phyloP scores from a whole-genome alignment of 352 stramenopile species.

The Sclerospora graminicola region DNA sequence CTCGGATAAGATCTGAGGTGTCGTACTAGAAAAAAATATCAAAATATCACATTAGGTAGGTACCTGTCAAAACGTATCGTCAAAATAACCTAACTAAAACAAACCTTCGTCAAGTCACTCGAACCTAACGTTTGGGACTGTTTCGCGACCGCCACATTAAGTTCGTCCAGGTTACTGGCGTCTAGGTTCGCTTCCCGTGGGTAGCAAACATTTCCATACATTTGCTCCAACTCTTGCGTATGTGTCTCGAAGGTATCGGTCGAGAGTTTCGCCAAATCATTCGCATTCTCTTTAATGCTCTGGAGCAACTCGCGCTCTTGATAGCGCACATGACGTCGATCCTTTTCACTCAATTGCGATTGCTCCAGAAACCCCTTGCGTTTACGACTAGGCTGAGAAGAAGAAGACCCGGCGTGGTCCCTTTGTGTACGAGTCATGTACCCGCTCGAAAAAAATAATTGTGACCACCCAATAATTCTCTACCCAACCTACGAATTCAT shows the following conservation, averaged over 20 bases:
- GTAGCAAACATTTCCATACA: conserved; percentile 76
- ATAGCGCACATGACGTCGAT: conserved; percentile 60
- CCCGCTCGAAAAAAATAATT: too few species aligned
- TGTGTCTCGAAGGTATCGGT: conserved; percentile 49
- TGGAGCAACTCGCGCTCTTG: conserved; percentile 70
- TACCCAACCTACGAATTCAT: too few species aligned
- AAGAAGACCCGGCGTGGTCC: too few species aligned
- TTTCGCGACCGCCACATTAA: conserved; percentile 66
- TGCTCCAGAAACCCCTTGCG: conserved; percentile 47
- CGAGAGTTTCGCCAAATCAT: conserved; percentile 51
- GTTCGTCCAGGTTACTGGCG: conserved; percentile 71
- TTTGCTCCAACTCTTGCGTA: conserved; percentile 52
- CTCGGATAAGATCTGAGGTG: conserved; percentile 47
- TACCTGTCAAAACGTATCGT: background rate
- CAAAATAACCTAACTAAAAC: background rate
- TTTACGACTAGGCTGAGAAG: too few species aligned
- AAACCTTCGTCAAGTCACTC: conserved; percentile 64
- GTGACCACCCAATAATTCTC: too few species aligned
- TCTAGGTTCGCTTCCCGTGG: conserved; percentile 74
- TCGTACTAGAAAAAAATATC: conserved; percentile 34
- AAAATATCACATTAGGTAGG: background rate
- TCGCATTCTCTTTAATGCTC: conserved; percentile 61
- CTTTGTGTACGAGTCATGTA: too few species aligned
- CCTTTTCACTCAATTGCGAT: conserved; percentile 55
- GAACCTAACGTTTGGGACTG: conserved; percentile 59